phyloP scores from a whole-genome alignment of 2,329 filamentous ascomycete genomes.

The Coleophoma cylindrospora region DNA sequence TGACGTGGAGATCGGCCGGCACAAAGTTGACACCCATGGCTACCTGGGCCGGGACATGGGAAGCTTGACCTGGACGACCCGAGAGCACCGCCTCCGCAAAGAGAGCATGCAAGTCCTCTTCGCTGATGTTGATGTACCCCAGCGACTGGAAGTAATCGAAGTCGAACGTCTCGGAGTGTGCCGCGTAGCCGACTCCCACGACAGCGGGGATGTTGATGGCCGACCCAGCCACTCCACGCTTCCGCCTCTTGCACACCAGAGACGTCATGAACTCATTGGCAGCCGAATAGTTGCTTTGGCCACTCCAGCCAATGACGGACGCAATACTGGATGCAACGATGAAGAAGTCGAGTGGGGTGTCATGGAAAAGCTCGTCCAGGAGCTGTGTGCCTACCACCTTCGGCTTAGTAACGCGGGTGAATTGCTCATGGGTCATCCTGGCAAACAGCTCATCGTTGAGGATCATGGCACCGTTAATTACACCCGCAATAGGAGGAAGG shows the following conservation, averaged over 20 bases:
- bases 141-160: background rate
- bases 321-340: constrained; percentile 27
- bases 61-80: constrained; percentile 20
- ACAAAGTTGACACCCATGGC: background rate
- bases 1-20: background rate
- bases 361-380: constrained; percentile 25
- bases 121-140: constrained; percentile 10
- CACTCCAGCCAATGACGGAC: constrained; percentile 20
- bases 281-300: constrained; percentile 38
- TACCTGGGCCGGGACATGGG: background rate
- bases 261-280: constrained; percentile 36
- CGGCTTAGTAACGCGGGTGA: constrained; percentile 21
- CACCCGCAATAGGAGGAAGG: constrained; percentile 29
- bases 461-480: constrained; percentile 38
- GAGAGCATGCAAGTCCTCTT: constrained; percentile 33
- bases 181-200: constrained; percentile 33
- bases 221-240: constrained; percentile 31
- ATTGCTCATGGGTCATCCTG: constrained; percentile 18
- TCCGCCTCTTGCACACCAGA: constrained; percentile 29
- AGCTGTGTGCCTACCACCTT: constrained; percentile 27
- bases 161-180: background rate
- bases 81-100: constrained; percentile 35
- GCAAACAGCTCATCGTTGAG: constrained; percentile 29
- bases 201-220: constrained; percentile 27
- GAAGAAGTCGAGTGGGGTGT: constrained; percentile 28